Percentiles rank a stretch among this genome's conserved stretches.
phyloP scores from a whole-genome alignment of 805 yeast genomes.

The Metschnikowia gruessii region DNA sequence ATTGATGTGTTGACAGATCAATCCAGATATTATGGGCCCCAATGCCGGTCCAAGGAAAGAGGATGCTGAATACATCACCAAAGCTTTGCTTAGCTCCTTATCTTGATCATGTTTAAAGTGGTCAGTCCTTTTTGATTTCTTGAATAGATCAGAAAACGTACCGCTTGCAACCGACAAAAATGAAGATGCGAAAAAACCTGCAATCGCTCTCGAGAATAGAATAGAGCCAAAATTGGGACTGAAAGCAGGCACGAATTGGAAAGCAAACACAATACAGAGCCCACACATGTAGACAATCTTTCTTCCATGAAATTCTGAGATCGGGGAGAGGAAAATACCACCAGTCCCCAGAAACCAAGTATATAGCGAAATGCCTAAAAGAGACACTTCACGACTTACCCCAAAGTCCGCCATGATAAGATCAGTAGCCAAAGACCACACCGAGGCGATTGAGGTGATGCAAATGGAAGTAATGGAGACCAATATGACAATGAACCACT shows the following conservation, averaged over 20 bases:
- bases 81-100: constrained; percentile 22
- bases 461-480: constrained; percentile 25
- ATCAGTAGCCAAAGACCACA: constrained; percentile 28
- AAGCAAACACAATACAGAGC: constrained; percentile 19
- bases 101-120: constrained; percentile 11
- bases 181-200: constrained; percentile 29
- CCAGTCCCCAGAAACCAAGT: constrained; percentile 31
- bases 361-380: constrained; percentile 29
- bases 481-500: constrained; percentile 27
- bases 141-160: constrained; percentile 29
- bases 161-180: constrained; percentile 33
- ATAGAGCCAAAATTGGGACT: constrained; percentile 25
- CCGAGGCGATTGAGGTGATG: constrained; percentile 29
- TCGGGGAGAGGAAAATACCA: constrained; percentile 46
- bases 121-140: constrained; percentile 11
- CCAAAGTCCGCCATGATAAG: constrained; percentile 24
- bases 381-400: constrained; percentile 25
- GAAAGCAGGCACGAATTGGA: constrained; percentile 28
- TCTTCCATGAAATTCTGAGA: constrained; percentile 66
- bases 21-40: constrained; percentile 31
- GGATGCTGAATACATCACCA: constrained; percentile 27
- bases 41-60: constrained; percentile 33
- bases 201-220: constrained; percentile 26
- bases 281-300: constrained; percentile 44
- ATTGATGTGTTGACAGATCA: constrained; percentile 21